These are phyloP conservation scores for Wickerhamiella sergipiensis DNA, from an alignment of 805 yeast species.

Conservation along the genomic window DNA sequence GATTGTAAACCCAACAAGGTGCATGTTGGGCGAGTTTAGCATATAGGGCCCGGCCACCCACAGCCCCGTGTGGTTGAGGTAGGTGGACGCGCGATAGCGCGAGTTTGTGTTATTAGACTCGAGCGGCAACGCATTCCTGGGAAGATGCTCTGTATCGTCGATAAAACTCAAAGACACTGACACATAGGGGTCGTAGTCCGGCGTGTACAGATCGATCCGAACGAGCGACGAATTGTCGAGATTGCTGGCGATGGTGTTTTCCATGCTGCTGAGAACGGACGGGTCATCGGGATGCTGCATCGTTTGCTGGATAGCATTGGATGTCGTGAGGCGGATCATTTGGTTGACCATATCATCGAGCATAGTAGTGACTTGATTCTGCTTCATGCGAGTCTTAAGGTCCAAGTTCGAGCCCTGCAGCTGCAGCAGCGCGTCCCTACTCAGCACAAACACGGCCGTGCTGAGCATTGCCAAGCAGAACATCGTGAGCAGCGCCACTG, in stretches of 20 bases:
- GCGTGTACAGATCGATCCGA: not conserved
- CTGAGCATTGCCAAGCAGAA: constrained; percentile 61
- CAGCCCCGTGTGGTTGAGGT: not conserved
- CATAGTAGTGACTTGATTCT: constrained; percentile 13
- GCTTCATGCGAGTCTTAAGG: constrained; percentile 12
- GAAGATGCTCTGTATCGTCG: not conserved
- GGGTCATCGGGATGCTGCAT: constrained; percentile 3
- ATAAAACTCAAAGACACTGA: not conserved
- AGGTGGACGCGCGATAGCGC: not conserved
- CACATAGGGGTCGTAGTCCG: not conserved
- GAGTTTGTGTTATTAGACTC: constrained; percentile 10
- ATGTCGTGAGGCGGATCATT: constrained; percentile 8
- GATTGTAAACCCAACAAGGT: constrained; percentile 10
- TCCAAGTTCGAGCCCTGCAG: constrained; percentile 18
- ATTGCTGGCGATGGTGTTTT: not conserved
- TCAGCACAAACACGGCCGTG: constrained; percentile 30
- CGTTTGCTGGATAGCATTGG: constrained; percentile 10
- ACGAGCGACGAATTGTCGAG: not conserved
- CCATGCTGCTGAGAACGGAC: constrained; percentile 1
- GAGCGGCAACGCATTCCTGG: not conserved
- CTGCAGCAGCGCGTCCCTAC: constrained; percentile 25
- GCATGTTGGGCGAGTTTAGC: constrained; percentile 3
- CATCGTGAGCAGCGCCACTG: constrained; percentile 57
- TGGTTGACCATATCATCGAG: constrained; percentile 8
- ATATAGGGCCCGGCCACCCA: constrained; percentile 8